phyloP scores from a whole-genome alignment of 768 basidiomycete genomes.

The Hygrocybe punicea region DNA sequence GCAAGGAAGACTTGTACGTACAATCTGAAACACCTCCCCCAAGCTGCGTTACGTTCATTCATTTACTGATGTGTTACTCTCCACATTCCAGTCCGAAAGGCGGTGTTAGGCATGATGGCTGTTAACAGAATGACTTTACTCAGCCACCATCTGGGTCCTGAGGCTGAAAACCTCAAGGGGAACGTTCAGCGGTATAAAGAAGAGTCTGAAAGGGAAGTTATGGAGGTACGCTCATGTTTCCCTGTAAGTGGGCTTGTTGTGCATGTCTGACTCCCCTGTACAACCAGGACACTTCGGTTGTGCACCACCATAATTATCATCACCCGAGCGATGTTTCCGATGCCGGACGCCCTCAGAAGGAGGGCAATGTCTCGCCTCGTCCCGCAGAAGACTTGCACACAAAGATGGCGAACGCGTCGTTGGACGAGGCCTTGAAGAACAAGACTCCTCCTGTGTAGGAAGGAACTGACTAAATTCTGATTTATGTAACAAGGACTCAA shows the following conservation, averaged over 20 bases:
- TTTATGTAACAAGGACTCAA: not conserved
- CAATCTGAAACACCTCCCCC: not conserved
- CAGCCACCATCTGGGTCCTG: constrained; percentile 39
- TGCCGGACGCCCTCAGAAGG: not conserved
- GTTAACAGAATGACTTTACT: constrained; percentile 74
- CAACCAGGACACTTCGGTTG: constrained; percentile 42
- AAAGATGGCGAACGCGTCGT: constrained; percentile 31
- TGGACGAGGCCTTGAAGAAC: constrained; percentile 15
- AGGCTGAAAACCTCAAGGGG: constrained; percentile 50
- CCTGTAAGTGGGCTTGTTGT: not conserved
- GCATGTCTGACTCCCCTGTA: constrained; percentile 8
- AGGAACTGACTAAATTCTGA: not conserved
- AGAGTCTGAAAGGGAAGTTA: constrained; percentile 65
- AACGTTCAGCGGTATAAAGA: constrained; percentile 70
- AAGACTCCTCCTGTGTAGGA: not conserved
- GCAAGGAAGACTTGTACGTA: constrained; percentile 79
- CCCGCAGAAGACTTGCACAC: constrained; percentile 21
- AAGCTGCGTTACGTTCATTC: constrained; percentile 1
- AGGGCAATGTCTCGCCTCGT: not conserved
- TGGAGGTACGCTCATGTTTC: constrained; percentile 23
- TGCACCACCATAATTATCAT: constrained; percentile 45
- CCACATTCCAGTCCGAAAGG: constrained; percentile 69
- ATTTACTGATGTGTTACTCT: constrained; percentile 7
- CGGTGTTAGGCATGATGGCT: constrained; percentile 82
- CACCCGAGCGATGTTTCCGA: constrained; percentile 17